phyloP scores from a whole-genome alignment of 2,329 filamentous ascomycete species.

The Neonectria punicea region DNA sequence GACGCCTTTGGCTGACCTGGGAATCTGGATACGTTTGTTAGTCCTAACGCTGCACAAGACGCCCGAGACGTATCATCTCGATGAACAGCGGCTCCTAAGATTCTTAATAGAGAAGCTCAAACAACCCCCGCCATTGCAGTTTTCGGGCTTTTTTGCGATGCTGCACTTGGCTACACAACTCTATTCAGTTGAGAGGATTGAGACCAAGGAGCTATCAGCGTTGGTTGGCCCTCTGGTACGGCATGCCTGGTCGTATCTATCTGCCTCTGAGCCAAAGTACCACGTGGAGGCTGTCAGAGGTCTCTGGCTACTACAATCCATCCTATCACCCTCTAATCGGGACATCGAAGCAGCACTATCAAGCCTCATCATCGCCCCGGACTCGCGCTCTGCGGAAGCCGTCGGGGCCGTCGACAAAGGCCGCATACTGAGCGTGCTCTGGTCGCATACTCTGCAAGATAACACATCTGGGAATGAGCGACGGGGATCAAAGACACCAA shows the following conservation, averaged over 20 bases:
- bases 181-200: conserved; percentile 63
- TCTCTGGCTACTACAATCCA: conserved; percentile 85
- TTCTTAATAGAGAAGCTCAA: conserved; percentile 62
- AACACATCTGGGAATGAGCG: conserved; percentile 59
- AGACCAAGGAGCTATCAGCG: conserved; percentile 63
- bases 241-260: conserved; percentile 82
- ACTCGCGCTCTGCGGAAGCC: conserved; percentile 36
- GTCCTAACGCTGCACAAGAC: conserved; percentile 66
- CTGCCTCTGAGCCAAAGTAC: conserved; percentile 86
- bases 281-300: conserved; percentile 92
- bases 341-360: conserved; percentile 84
- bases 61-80: conserved; percentile 54
- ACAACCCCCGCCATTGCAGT: conserved; percentile 53
- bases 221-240: conserved; percentile 76
- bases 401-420: conserved; percentile 67
- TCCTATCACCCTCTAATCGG: conserved; percentile 72
- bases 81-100: conserved; percentile 59
- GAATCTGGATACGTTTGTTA: conserved; percentile 68
- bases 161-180: conserved; percentile 68
- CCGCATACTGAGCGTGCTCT: conserved; percentile 78
- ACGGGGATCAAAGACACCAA: conserved; percentile 58
- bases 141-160: conserved; percentile 67
- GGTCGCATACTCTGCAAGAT: conserved; percentile 81
- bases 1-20: conserved; percentile 59
- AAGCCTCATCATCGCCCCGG: conserved; percentile 70